Conservation (phyloP, 2,329 filamentous ascomycete species). For the Xylariaceae sp. region DNA sequence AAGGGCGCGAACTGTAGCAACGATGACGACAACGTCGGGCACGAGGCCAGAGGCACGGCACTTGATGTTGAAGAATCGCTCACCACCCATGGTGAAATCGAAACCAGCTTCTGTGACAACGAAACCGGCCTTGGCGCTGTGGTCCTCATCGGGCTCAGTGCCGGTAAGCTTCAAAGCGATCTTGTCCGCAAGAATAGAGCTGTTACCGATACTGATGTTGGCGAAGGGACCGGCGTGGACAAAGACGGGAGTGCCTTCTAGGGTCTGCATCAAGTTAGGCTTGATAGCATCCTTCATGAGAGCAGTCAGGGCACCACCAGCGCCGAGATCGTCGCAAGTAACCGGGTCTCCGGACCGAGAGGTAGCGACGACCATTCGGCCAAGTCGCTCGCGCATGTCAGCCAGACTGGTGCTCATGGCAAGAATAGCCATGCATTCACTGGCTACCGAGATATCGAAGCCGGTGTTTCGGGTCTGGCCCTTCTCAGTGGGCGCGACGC, state of each 20-base stretch:
- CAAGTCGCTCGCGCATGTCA: conserved; percentile 89
- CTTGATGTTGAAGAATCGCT: conserved; percentile 99
- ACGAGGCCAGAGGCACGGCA: conserved; percentile 89
- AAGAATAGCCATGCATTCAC: conserved; percentile 97
- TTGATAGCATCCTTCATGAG: conserved; percentile 99
- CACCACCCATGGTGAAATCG: conserved; percentile 99
- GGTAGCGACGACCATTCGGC: conserved; percentile 90
- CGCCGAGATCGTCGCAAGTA: conserved; percentile 92
- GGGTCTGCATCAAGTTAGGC: conserved; percentile 96
- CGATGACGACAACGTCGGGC: conserved; percentile 89
- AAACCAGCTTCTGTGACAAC: conserved; percentile 97
- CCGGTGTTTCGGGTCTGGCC: conserved; percentile 82
- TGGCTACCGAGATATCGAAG: conserved; percentile 96
- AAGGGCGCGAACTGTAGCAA: conserved; percentile 89
- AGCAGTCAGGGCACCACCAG: conserved; percentile 84
- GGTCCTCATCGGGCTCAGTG: conserved; percentile 85
- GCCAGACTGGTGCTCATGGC: conserved; percentile 81
- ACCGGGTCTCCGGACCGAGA: conserved; percentile 82
- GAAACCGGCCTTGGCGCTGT: conserved; percentile 77
- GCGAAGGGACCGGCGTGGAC: conserved; percentile 97
- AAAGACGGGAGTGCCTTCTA: conserved; percentile 95
- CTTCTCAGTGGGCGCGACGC: conserved; percentile 84
- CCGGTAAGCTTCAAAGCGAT: conserved; percentile 93
- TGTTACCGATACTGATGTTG: conserved; percentile 97
- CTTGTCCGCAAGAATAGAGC: conserved; percentile 90